Evolutionary conservation across 225 moss, liverwort and hornwort species (phyloP).

Genomic region (Ulota crispa): DNA sequence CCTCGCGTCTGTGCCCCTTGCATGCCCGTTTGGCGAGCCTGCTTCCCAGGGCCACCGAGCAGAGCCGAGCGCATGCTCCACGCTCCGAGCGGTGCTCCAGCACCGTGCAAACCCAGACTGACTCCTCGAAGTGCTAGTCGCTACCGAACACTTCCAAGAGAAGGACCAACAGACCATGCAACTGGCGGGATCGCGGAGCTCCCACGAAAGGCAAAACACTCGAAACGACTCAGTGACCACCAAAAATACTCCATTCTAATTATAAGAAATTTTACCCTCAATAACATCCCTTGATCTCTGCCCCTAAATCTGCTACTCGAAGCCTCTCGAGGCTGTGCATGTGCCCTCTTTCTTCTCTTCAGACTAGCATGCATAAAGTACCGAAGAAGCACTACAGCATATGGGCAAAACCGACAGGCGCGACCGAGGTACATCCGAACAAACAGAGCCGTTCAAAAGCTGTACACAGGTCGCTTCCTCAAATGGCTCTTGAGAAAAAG

Average conservation of each 20-base stretch:
- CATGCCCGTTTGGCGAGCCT: no score
- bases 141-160: no score
- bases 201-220: neutral
- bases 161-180: no score
- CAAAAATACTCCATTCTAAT: slow-evolving; percentile 28
- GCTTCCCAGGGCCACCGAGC: no score
- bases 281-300: slow-evolving; percentile 26
- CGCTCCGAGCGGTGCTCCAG: no score
- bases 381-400: slow-evolving; percentile 22
- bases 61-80: no score
- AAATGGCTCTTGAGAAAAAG: slow-evolving; percentile 17
- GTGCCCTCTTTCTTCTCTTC: slow-evolving; percentile 22
- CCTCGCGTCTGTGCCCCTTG: no score
- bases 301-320: slow-evolving; percentile 37
- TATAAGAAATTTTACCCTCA: slow-evolving; percentile 23
- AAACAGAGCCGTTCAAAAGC: slow-evolving; percentile 17
- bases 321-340: slow-evolving; percentile 29
- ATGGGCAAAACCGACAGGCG: slow-evolving; percentile 11
- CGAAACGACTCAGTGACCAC: slow-evolving; percentile 26
- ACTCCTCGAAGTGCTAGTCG: no score
- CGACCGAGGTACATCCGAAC: slow-evolving; percentile 21
- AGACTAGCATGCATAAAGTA: slow-evolving; percentile 28
- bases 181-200: no score
- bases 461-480: slow-evolving; percentile 11
- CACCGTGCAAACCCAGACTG: no score